phyloP scores from a whole-genome alignment of 768 basidiomycete species.

The Pleurotus tuoliensis region DNA sequence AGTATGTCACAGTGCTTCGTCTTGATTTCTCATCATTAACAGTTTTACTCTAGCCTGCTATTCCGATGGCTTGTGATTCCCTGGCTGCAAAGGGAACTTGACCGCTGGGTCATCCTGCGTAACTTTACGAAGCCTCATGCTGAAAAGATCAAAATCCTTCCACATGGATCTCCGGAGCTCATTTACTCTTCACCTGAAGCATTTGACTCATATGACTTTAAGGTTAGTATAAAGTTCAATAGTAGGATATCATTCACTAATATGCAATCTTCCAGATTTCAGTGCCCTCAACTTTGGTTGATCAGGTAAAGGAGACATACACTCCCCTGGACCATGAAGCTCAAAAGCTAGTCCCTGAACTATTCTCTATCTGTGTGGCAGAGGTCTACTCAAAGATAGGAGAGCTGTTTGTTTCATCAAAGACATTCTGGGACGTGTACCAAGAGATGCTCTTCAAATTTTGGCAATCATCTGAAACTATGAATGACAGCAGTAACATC shows the following conservation, averaged over 20 bases:
- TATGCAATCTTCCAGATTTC: no score
- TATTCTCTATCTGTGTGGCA: conserved; percentile 17
- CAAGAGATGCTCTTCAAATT: neutral
- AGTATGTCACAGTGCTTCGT: conserved; percentile 5
- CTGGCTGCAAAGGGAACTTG: conserved; percentile 31
- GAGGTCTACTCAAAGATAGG: conserved; percentile 18
- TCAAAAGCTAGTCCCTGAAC: conserved; percentile 29
- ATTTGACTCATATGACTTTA: no score
- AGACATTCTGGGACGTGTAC: conserved; percentile 19
- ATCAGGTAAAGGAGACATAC: conserved; percentile 15
- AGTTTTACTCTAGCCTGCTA: conserved; percentile 15
- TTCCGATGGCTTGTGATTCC: conserved; percentile 34
- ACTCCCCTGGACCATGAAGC: conserved; percentile 28
- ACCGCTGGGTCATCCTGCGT: conserved; percentile 19
- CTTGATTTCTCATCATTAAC: neutral
- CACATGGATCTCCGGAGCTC: no score
- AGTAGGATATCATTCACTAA: no score
- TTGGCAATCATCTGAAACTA: neutral
- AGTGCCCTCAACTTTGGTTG: no score
- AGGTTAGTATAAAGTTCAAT: no score
- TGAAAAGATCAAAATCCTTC: no score
- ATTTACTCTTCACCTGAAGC: no score
- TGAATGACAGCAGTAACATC: neutral
- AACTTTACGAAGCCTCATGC: conserved; percentile 18
- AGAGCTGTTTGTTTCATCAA: conserved; percentile 15